phyloP scores from a whole-genome alignment of 2,329 filamentous ascomycete genomes.

The Pyrenophora seminiperda region DNA sequence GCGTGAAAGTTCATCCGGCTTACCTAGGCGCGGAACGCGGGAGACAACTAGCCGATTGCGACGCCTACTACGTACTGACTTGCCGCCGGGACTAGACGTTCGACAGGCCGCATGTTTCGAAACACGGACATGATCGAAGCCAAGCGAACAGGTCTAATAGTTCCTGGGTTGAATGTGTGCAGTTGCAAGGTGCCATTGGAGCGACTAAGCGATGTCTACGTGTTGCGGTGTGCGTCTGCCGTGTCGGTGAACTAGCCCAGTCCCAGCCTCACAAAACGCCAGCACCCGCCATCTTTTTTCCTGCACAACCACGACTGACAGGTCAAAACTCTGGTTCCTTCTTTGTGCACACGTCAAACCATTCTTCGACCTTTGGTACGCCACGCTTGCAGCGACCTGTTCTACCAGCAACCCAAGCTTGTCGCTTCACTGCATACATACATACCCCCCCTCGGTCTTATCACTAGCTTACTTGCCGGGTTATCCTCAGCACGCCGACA shows the following conservation, averaged over 20 bases:
- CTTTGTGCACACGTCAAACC: conserved; percentile 20
- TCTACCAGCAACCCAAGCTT: conserved; percentile 15
- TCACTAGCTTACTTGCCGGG: conserved; percentile 23
- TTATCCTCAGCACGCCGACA: conserved; percentile 13
- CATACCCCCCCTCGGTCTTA: conserved; percentile 17
- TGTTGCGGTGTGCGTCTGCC: conserved; percentile 30
- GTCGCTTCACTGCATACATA: conserved; percentile 3
- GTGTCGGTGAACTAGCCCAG: conserved; percentile 22
- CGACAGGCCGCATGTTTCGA: conserved; percentile 1
- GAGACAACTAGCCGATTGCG: background rate
- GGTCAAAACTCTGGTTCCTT: conserved; percentile 20
- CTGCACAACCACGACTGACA: conserved; percentile 24
- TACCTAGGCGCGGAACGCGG: too few relatives aligned
- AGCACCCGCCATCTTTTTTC: conserved; percentile 21
- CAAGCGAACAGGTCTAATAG: background rate
- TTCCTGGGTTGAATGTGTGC: conserved; percentile 1
- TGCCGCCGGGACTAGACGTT: conserved; percentile 1
- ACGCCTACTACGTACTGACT: background rate
- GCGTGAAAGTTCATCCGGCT: too few relatives aligned
- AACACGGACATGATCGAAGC: conserved; percentile 2
- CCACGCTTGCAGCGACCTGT: conserved; percentile 13
- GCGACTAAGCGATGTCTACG: conserved; percentile 21
- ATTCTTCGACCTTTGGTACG: conserved; percentile 5
- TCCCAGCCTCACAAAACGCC: conserved; percentile 25
- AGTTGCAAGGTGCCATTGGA: conserved; percentile 3